Evolutionary conservation across 2,329 filamentous ascomycete species (phyloP), one percentile per base, ranked within the genome.

Genomic region (Penicillium sp.): DNA sequence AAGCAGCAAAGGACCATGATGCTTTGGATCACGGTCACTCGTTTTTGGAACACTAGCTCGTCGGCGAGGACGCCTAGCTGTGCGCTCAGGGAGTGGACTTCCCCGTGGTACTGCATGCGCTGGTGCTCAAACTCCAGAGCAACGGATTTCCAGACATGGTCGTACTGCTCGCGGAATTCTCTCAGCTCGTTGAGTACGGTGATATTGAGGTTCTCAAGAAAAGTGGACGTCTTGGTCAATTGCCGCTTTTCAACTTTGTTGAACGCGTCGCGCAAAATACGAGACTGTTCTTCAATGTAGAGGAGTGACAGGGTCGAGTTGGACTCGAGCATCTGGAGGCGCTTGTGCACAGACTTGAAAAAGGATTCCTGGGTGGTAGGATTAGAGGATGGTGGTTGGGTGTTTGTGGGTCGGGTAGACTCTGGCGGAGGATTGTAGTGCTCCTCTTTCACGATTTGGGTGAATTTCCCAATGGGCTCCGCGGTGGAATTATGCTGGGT

Each of bases 361-460:
- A 99, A 97, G 1, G 90, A 94, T 70, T 99, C 94, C 72, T 99
- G 94, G 1, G 95, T 94, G 0, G 92, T 92, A 2, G 93, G 92
- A 1, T 86, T 83, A 1, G 88, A 74, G 1, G 81, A 73, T 7
- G 80, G 70, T 1, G 80, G 76, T 62, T 83, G 74, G 24, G 77
- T 74, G 40, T 79, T 67, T 8, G 78, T 75, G 24, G 75, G 48
- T 56, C 66, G 63, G 3, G 53, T 63, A 2, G 62, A 57, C 32
- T 72, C 69, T 62, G 24, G 74, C 61, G 45, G 72, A 4, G 55
- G 41, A 54, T 22, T 72, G 22, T 44, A 56, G 4, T 61, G 59
- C 36, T 77, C 64, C 62, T 77, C 52, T 73, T 67, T 61, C 43
- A 68, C 14, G 10, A 54, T 57, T 39, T 57, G 45, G 3, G 60